These are phyloP conservation scores for Blumeria hordei DNA, from an alignment of 2,329 filamentous ascomycete genomes.

Conservation along the genomic window DNA sequence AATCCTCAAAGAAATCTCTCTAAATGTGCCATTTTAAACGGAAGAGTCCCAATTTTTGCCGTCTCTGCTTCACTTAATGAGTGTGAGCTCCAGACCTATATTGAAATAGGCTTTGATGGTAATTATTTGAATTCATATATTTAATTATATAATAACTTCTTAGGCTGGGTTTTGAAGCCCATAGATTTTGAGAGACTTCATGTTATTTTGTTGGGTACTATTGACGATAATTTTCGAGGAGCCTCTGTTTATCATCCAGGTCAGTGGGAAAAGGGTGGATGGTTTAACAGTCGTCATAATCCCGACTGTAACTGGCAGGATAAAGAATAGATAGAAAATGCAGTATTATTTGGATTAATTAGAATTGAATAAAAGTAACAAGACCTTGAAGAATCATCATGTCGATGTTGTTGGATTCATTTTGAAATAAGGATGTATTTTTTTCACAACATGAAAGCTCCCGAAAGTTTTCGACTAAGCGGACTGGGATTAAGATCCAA, in stretches of 20 bases:
- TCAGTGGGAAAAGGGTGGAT: slow-evolving; percentile 8
- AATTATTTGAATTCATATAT: slow-evolving; percentile 26
- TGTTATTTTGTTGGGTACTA: slow-evolving; percentile 7
- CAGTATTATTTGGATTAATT: too few relatives aligned
- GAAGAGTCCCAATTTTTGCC: slow-evolving; percentile 58
- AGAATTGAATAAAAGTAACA: too few relatives aligned
- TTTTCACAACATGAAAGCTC: too few relatives aligned
- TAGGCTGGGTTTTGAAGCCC: slow-evolving; percentile 10
- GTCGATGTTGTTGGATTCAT: too few relatives aligned
- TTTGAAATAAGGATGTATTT: too few relatives aligned
- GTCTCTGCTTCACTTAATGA: slow-evolving; percentile 68
- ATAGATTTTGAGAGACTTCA: slow-evolving; percentile 8
- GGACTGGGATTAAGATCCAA: too few relatives aligned
- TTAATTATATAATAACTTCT: slow-evolving; percentile 5
- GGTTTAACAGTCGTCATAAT: slow-evolving; percentile 4
- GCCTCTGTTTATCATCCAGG: slow-evolving; percentile 6
- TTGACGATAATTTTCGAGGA: slow-evolving; percentile 2
- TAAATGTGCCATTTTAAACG: slow-evolving; percentile 29
- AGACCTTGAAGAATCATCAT: too few relatives aligned
- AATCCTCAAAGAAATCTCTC: slow-evolving; percentile 28
- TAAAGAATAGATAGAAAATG: too few relatives aligned
- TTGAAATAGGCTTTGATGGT: slow-evolving; percentile 61
- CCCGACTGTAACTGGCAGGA: too few relatives aligned
- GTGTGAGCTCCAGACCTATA: slow-evolving; percentile 40
- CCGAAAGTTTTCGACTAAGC: too few relatives aligned